These are phyloP conservation scores for Aegilops sharonensis DNA, from an alignment of 176 grass and related monocot species.

Conservation along the genomic window DNA sequence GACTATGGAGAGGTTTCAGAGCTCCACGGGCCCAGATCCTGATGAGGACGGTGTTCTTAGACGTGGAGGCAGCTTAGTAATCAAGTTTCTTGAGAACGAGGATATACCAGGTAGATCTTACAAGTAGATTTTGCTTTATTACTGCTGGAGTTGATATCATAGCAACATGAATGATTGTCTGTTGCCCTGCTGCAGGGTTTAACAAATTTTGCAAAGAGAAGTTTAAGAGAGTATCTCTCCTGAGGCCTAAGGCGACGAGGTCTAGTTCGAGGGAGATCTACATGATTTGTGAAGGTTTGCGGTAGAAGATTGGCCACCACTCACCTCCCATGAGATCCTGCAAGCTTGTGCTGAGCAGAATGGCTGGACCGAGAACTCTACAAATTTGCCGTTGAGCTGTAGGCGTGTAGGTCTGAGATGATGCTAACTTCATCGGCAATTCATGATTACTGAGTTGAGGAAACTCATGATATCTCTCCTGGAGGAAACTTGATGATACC, in stretches of 20 bases:
- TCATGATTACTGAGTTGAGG: not conserved
- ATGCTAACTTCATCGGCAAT: not conserved
- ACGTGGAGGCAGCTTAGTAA: slow-evolving; percentile 64
- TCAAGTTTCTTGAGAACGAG: slow-evolving; percentile 78
- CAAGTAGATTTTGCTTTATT: not conserved
- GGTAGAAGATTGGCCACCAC: slow-evolving; percentile 28
- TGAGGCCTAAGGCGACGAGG: slow-evolving; percentile 84
- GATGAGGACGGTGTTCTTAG: slow-evolving; percentile 69
- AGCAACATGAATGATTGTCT: not conserved
- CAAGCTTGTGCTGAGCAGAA: not conserved
- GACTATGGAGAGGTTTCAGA: slow-evolving; percentile 47
- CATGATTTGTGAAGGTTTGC: slow-evolving; percentile 75
- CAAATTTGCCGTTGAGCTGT: not conserved
- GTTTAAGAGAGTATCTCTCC: slow-evolving; percentile 75
- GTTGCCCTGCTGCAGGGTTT: slow-evolving; percentile 51
- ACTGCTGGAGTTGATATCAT: not conserved
- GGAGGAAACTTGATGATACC: too few species aligned
- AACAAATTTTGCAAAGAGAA: slow-evolving; percentile 74
- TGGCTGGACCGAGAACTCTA: not conserved
- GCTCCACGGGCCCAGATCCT: slow-evolving; percentile 44
- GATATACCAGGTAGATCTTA: slow-evolving; percentile 47
- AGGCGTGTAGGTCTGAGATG: not conserved
- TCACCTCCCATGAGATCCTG: not conserved
- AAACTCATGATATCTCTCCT: not conserved
- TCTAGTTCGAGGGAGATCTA: slow-evolving; percentile 90